Conservation (phyloP, 2,329 filamentous ascomycete genomes). For the Aspergillus glaucus region DNA sequence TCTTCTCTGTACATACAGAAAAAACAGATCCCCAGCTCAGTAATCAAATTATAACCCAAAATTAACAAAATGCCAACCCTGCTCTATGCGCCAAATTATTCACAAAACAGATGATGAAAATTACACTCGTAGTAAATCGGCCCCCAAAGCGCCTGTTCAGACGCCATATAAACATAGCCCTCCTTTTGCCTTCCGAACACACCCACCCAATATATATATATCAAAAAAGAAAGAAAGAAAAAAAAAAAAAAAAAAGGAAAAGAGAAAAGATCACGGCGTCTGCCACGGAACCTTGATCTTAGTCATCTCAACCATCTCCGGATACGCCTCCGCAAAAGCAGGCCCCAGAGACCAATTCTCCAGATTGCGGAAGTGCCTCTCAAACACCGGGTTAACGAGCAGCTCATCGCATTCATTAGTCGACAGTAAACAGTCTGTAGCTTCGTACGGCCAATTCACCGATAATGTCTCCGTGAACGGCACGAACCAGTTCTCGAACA, state of each 20-base stretch:
- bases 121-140: no score
- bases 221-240: not conserved
- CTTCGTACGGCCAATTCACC: slow-evolving; percentile 79
- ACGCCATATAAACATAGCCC: no score
- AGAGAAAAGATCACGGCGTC: not conserved
- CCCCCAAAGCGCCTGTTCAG: no score
- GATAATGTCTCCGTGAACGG: slow-evolving; percentile 70
- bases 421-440: slow-evolving; percentile 61
- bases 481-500: slow-evolving; percentile 77
- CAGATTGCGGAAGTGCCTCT: slow-evolving; percentile 66
- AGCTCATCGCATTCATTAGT: slow-evolving; percentile 53
- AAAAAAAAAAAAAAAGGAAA: not conserved
- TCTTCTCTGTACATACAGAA: no score
- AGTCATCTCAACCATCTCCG: slow-evolving; percentile 44
- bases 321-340: slow-evolving; percentile 61
- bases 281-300: slow-evolving; percentile 21
- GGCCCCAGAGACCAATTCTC: slow-evolving; percentile 77
- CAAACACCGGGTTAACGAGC: slow-evolving; percentile 80
- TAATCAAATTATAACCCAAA: no score
- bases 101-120: no score
- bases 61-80: no score
- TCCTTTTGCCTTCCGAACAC: no score
- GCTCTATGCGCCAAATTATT: no score
- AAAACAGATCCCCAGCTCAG: no score
- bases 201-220: not conserved